Evolutionary conservation across 768 basidiomycete species (phyloP), one percentile per base, ranked within the genome.

Genomic region (Russula griseocarnosa): DNA sequence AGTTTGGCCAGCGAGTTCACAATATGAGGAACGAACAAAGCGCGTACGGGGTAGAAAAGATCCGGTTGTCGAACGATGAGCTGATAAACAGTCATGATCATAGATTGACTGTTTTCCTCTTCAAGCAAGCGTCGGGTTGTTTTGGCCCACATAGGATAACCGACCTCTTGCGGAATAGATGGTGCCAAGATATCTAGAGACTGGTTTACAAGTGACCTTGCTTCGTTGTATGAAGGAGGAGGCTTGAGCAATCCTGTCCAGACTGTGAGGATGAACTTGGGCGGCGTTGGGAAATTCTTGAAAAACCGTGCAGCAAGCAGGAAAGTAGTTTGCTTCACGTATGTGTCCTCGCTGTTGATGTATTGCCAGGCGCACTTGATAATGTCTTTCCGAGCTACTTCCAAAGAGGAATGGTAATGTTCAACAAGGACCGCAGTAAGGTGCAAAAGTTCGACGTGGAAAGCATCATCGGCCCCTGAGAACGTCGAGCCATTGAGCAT

Each of bases 361-460:
- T 87, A 91, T 70, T 87, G 83, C 94, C 94, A 98, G 22, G 93
- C 92, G 62, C 90, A 89, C 73, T 89, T 91, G 77, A 98, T 94
- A 68, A 98, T 86, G 64, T 95, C 92, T 73, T 94, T 98, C 74
- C 90, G 85, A 42, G 83, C 84, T 51, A 92, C 88, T 63, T 84
- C 85, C 49, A 97, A 79, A n/a, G 92, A 74, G n/a, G 83, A 77
- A 2, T 87, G 82, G 67, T 92, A 94, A 70, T 88, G 81, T 64
- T 95, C 90, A 5, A 98, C 88, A 65, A 99, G 81, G 38, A 93
- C 79, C 0, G 89, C 93, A 6, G 95, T 94, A 71, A 98, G 77
- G 69, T 95, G 88, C 46, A 98, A 79, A 20, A 97, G 80, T 74
- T 98, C 97, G 63, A 98, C 90, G 70, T 88, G 88, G 74, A 95